Conservation (phyloP, 768 basidiomycete genomes). For the Russula brevipes region DNA sequence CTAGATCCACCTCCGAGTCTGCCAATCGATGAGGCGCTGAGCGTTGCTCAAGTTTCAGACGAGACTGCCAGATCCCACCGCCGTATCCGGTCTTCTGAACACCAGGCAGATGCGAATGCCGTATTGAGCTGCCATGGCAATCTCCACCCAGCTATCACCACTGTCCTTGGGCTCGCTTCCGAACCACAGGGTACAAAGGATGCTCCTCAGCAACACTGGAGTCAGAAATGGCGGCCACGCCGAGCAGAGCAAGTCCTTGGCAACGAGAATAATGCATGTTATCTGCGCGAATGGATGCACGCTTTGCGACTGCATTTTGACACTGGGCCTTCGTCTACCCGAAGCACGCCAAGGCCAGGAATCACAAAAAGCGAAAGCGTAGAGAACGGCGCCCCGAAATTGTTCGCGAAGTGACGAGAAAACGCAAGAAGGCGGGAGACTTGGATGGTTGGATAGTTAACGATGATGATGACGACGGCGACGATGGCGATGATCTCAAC, state of each 20-base stretch:
- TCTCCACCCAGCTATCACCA: conserved; percentile 16
- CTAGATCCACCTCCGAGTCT: background rate
- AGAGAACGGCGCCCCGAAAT: conserved; percentile 16
- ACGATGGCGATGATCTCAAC: conserved; percentile 5
- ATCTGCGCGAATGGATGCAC: conserved; percentile 72
- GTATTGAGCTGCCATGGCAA: conserved; percentile 4
- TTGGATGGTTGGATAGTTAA: conserved; percentile 23
- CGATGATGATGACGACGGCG: conserved; percentile 17
- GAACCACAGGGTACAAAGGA: conserved; percentile 6
- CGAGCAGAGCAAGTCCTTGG: conserved; percentile 72
- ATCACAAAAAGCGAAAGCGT: conserved; percentile 17
- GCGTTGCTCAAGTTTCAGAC: background rate
- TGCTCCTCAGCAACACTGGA: conserved; percentile 51
- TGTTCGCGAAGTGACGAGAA: conserved; percentile 24
- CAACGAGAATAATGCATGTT: conserved; percentile 63
- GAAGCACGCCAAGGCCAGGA: conserved; percentile 9
- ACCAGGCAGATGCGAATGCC: background rate
- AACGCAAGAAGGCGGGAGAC: conserved; percentile 15
- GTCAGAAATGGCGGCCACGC: conserved; percentile 69
- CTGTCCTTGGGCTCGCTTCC: conserved; percentile 13
- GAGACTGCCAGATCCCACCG: background rate
- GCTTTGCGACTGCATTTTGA: conserved; percentile 60
- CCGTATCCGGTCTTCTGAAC: background rate
- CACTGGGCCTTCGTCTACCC: conserved; percentile 17
- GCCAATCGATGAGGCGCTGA: background rate